Evolutionary conservation across 768 basidiomycete genomes (phyloP), one percentile per base, ranked within the genome.

Genomic region (Inosperma sp.): DNA sequence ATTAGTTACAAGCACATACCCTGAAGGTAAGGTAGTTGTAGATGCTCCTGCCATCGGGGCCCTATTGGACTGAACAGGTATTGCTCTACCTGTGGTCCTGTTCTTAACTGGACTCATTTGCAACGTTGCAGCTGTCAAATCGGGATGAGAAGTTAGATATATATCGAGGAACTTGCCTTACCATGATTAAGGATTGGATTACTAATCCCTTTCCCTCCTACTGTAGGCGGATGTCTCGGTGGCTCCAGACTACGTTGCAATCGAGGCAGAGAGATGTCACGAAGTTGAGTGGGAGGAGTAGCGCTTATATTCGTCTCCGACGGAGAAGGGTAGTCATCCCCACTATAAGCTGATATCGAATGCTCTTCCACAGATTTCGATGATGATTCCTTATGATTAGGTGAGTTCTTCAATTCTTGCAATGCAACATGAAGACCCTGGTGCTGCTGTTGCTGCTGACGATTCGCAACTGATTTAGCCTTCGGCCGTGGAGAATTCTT

Each of bases 81-180:
- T 88, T 16, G 88, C 87, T 56, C 77, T 74, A 17, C 80, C 80
- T 6, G 71, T 69, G 6, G 73, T 72, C 36, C 83, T 75, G 59
- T 82, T 78, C 69, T 84, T 84, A 19, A 89, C 78, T 29, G 89
- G 88, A 56, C 81, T 86, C 79, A 92, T 80, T 50, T 83, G 75
- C 59, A 80, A 60, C 1, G 84, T 86, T 13, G 86, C 86, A 63
- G 81, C 89, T 81, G 48, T 31, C 34, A 14, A n/a, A n/a, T 17
- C 30, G 50, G 14, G 30, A 37, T 33, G 17, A 25, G 29, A 10
- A 37, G 23, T 14, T 10, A 7, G 16, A 13, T 16, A 23, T 13
- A 46, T 13, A 39, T n/a, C n/a, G n/a, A n/a, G n/a, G 46, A 29
- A 40, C 26, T 45, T 31, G 52, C 65, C 77, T 51, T 53, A 87